Percentiles rank a stretch among this genome's conserved stretches.
phyloP scores from a whole-genome alignment of 176 grass and related monocot species.

The Poa annua region DNA sequence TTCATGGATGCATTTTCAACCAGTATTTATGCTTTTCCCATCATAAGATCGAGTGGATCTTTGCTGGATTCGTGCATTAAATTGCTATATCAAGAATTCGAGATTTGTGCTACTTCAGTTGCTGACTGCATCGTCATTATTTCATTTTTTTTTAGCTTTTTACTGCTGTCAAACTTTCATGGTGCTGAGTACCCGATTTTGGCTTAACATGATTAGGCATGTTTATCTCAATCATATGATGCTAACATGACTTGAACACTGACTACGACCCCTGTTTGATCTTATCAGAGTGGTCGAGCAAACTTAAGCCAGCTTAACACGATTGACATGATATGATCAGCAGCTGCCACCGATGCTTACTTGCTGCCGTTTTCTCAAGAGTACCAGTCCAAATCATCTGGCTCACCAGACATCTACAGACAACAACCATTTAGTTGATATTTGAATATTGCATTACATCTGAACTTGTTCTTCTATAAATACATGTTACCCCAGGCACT shows the following conservation, averaged over 20 bases:
- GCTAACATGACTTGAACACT: slow-evolving; percentile 35
- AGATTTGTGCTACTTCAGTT: slow-evolving; percentile 38
- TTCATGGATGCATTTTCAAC: background rate
- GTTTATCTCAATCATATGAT: slow-evolving; percentile 30
- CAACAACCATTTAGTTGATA: slow-evolving; percentile 33
- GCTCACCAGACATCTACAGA: slow-evolving; percentile 24
- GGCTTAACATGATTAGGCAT: slow-evolving; percentile 27
- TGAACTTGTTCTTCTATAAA: slow-evolving; percentile 33
- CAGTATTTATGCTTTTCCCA: background rate
- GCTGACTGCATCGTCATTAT: slow-evolving; percentile 13
- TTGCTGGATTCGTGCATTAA: slow-evolving; percentile 27
- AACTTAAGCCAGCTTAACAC: slow-evolving; percentile 30
- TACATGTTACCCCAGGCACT: slow-evolving; percentile 21
- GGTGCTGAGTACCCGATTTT: slow-evolving; percentile 40
- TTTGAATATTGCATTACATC: slow-evolving; percentile 39
- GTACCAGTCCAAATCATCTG: background rate
- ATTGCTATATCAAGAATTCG: slow-evolving; percentile 33
- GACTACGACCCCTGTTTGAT: slow-evolving; percentile 30
- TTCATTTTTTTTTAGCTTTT: slow-evolving; percentile 1
- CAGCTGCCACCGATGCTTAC: slow-evolving; percentile 19
- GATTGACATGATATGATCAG: slow-evolving; percentile 15
- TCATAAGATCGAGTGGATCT: background rate
- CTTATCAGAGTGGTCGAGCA: slow-evolving; percentile 29
- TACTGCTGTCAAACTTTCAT: slow-evolving; percentile 15
- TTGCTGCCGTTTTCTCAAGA: slow-evolving; percentile 34